Percentiles rank a stretch among this genome's conserved stretches.
These are phyloP conservation scores for Capillidium rhysosporum DNA, from an alignment of 371 early-diverging fungal species.

Conservation along the genomic window DNA sequence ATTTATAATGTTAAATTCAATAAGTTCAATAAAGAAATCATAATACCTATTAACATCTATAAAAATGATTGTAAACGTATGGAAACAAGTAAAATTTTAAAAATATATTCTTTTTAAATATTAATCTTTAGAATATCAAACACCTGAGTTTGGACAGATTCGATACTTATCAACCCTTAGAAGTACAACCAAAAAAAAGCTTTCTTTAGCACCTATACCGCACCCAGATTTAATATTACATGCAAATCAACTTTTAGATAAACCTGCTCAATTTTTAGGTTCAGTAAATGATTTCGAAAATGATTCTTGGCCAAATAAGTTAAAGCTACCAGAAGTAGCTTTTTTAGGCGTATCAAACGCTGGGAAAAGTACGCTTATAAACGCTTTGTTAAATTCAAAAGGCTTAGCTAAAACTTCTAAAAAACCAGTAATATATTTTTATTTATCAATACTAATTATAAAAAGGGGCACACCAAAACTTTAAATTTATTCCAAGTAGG, in stretches of 20 bases:
- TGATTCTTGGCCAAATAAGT: not conserved
- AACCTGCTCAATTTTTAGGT: conserved; percentile 1
- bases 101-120: too few species aligned
- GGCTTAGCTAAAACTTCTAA: not conserved
- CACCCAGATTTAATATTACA: not conserved
- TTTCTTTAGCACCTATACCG: conserved; percentile 1
- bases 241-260: not conserved
- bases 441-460: not conserved
- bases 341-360: not conserved
- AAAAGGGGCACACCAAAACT: conserved; percentile 42
- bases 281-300: not conserved
- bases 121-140: too few species aligned
- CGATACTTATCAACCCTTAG: too few species aligned
- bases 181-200: not conserved
- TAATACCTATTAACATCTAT: too few species aligned
- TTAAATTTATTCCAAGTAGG: conserved; percentile 48
- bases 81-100: too few species aligned
- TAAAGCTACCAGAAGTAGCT: not conserved
- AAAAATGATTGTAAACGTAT: too few species aligned
- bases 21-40: too few species aligned
- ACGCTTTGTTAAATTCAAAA: not conserved
- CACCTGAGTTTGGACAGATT: too few species aligned
- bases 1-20: too few species aligned
- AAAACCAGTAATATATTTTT: not conserved
- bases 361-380: not conserved